phyloP scores from a whole-genome alignment of 805 yeast genomes.

The Ogataea chonburiensis region DNA sequence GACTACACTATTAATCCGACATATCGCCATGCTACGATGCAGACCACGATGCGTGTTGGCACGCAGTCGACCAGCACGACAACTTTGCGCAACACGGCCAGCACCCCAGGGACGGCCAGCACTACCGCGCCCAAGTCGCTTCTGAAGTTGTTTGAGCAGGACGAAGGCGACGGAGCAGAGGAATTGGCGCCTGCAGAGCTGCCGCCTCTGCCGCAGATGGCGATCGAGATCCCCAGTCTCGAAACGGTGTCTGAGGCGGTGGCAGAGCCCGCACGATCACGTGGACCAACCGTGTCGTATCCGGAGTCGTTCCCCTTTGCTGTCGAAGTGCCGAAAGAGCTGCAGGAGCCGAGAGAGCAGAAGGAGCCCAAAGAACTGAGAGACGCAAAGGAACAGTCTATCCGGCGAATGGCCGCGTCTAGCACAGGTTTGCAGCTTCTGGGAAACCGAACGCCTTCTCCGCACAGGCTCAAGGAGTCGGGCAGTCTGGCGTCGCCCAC shows the following conservation, averaged over 20 bases:
- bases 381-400: conserved; percentile 21
- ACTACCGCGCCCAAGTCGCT: conserved; percentile 72
- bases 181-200: not conserved
- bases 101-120: conserved; percentile 20
- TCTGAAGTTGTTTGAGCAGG: conserved; percentile 64
- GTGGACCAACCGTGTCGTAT: conserved; percentile 44
- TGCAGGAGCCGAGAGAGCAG: too few species aligned
- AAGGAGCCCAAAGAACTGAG: too few species aligned
- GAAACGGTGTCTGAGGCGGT: conserved; percentile 5
- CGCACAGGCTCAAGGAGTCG: conserved; percentile 35
- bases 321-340: too few species aligned
- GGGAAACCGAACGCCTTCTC: conserved; percentile 46
- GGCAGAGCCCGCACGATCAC: conserved; percentile 25
- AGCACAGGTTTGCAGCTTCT: conserved; percentile 40
- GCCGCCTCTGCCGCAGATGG: conserved; percentile 4
- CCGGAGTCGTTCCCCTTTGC: too few species aligned
- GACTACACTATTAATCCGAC: conserved; percentile 21
- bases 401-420: conserved; percentile 38
- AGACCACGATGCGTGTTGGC: conserved; percentile 22
- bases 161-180: conserved; percentile 30
- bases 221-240: conserved; percentile 14
- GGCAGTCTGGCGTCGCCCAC: conserved; percentile 31
- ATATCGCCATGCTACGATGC: conserved; percentile 18
- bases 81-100: conserved; percentile 19
- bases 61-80: conserved; percentile 16